Evolutionary conservation across 805 yeast species (phyloP).

Genomic region (Wickerhamomyces subpelliculosus): DNA sequence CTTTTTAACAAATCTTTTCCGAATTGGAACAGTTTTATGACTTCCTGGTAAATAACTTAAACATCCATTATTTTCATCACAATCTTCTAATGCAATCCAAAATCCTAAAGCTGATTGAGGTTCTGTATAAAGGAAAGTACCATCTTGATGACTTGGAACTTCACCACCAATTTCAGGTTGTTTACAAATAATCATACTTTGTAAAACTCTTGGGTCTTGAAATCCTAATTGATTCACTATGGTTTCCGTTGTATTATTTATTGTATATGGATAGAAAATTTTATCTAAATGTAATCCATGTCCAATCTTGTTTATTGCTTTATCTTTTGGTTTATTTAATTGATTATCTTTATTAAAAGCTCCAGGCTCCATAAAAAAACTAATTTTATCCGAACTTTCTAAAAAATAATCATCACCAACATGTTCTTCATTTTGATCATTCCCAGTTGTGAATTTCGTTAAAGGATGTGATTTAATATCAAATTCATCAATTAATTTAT

Average conservation of each 20-base stretch:
- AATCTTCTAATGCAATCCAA: conserved; percentile 78
- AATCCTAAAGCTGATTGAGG: conserved; percentile 72
- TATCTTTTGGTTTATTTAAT: conserved; percentile 43
- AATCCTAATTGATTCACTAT: conserved; percentile 49
- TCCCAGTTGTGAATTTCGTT: conserved; percentile 60
- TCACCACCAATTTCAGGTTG: conserved; percentile 69
- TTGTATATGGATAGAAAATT: conserved; percentile 42
- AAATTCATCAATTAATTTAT: conserved; percentile 37
- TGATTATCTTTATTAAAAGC: conserved; percentile 53
- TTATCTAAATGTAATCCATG: conserved; percentile 65
- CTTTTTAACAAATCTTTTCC: conserved; percentile 56
- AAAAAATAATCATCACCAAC: conserved; percentile 71
- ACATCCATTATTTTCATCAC: conserved; percentile 62
- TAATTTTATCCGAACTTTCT: conserved; percentile 59
- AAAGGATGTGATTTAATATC: conserved; percentile 55
- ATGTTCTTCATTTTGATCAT: conserved; percentile 40
- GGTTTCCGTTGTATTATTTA: conserved; percentile 39
- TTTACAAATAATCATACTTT: conserved; percentile 74
- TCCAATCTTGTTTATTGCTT: conserved; percentile 70
- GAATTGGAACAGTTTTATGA: conserved; percentile 49
- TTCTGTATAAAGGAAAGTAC: conserved; percentile 60
- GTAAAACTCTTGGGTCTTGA: conserved; percentile 64
- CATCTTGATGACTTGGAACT: conserved; percentile 77
- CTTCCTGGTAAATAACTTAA: conserved; percentile 64
- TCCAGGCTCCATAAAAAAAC: conserved; percentile 64